These are phyloP conservation scores for Suillus placidus DNA, from an alignment of 768 basidiomycete genomes.

Conservation along the genomic window DNA sequence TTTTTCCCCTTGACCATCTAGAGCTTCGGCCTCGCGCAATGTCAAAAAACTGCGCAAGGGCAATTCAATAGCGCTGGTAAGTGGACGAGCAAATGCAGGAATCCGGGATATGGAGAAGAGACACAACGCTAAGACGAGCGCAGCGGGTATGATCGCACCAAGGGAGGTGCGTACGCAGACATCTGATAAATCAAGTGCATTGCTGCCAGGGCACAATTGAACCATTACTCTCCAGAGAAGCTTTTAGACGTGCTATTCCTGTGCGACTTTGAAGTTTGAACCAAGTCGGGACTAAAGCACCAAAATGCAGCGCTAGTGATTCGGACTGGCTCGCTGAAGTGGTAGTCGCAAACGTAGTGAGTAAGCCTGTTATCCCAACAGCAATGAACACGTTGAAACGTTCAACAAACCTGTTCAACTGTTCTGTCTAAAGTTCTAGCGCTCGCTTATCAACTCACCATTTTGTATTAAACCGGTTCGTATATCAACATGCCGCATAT, in stretches of 20 bases:
- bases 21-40: slow-evolving; percentile 58
- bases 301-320: background rate
- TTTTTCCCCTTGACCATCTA: slow-evolving; percentile 28
- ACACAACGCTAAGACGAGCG: slow-evolving; percentile 47
- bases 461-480: too few relatives aligned
- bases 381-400: background rate
- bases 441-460: background rate
- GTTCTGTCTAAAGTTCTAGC: too few relatives aligned
- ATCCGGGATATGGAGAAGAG: slow-evolving; percentile 38
- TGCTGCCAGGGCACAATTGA: slow-evolving; percentile 18
- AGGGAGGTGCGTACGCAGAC: slow-evolving; percentile 54
- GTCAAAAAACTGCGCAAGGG: slow-evolving; percentile 48
- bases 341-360: background rate
- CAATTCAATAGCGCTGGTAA: slow-evolving; percentile 20
- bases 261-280: background rate
- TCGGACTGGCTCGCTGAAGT: background rate
- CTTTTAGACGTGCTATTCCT: background rate
- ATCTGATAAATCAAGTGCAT: slow-evolving; percentile 42
- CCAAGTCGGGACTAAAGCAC: background rate
- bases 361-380: background rate
- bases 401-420: too few relatives aligned
- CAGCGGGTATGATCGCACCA: slow-evolving; percentile 52
- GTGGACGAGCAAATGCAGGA: slow-evolving; percentile 21
- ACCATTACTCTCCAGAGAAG: slow-evolving; percentile 1
- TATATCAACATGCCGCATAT: too few relatives aligned